These are phyloP conservation scores for Starmerella vitae DNA, from an alignment of 805 yeast genomes.

Conservation along the genomic window DNA sequence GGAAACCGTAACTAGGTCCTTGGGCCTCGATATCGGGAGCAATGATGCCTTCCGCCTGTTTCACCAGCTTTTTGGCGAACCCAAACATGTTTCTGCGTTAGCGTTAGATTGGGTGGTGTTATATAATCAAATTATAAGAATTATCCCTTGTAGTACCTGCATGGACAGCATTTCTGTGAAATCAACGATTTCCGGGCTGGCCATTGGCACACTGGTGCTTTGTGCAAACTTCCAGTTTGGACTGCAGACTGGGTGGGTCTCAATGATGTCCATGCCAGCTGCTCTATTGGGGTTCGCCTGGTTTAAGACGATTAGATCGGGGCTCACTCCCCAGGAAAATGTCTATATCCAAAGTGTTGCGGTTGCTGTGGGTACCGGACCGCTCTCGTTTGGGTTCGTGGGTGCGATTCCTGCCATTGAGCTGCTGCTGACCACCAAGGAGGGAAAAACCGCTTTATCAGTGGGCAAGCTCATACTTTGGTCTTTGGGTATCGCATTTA, in stretches of 20 bases:
- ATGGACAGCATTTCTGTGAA: conserved; percentile 41
- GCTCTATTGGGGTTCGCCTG: conserved; percentile 77
- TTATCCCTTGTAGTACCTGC: too few relatives aligned
- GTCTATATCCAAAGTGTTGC: conserved; percentile 86
- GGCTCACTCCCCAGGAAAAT: conserved; percentile 72
- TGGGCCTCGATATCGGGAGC: conserved; percentile 21
- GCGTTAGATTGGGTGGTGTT: too few relatives aligned
- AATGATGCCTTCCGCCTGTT: conserved; percentile 31
- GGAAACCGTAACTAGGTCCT: conserved; percentile 36
- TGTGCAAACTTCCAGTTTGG: conserved; percentile 93
- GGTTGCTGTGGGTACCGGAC: conserved; percentile 96
- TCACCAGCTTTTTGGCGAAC: conserved; percentile 49
- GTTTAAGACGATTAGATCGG: conserved; percentile 43
- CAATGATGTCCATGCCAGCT: conserved; percentile 96
- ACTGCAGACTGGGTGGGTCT: conserved; percentile 95
- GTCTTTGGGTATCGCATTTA: conserved; percentile 78
- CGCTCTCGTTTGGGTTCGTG: conserved; percentile 84
- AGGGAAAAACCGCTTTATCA: conserved; percentile 33
- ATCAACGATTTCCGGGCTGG: conserved; percentile 60
- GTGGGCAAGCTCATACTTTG: conserved; percentile 53
- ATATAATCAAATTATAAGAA: too few relatives aligned
- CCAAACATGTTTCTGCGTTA: conserved; percentile 12
- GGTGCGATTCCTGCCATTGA: conserved; percentile 95
- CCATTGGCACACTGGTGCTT: conserved; percentile 76
- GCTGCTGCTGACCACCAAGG: conserved; percentile 65